A percentile compares a stretch with the other conserved stretches of the same genome.
Conservation (phyloP, 768 basidiomycete species). For the Leccinum rimulosum region DNA sequence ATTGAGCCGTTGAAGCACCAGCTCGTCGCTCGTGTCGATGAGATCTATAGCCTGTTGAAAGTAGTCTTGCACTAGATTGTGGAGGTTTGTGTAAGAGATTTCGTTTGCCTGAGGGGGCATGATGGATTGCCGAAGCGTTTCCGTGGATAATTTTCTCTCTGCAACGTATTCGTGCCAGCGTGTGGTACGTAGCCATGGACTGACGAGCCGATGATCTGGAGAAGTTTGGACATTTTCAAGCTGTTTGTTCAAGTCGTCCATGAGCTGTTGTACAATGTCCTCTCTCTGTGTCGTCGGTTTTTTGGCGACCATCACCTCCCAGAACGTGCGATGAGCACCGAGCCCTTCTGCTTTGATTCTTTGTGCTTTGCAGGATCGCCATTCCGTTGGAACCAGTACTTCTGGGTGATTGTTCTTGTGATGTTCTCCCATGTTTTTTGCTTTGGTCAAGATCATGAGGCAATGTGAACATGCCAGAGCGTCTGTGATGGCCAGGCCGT, state of each 20-base stretch:
- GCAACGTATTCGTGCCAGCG: neutral
- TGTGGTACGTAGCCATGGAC: neutral
- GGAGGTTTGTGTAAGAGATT: neutral
- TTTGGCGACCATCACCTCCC: neutral
- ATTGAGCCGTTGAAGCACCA: constrained; percentile 7
- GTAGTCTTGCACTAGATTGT: neutral
- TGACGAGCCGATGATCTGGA: neutral
- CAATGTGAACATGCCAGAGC: neutral
- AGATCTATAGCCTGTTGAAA: neutral
- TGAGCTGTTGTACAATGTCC: neutral
- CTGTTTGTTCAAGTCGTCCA: neutral
- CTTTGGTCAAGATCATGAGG: rapidly evolving
- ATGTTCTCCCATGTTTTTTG: neutral
- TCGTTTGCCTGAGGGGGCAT: neutral
- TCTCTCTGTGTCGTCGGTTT: no score
- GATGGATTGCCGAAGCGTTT: rapidly evolving
- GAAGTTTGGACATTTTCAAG: neutral
- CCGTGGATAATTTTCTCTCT: rapidly evolving
- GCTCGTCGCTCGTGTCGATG: constrained; percentile 1
- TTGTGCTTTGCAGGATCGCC: neutral
- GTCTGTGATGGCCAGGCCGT: neutral
- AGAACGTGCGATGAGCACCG: neutral
- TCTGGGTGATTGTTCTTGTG: neutral
- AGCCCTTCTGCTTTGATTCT: neutral
- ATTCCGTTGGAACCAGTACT: neutral